Percentiles rank a stretch among this genome's conserved stretches.
Conservation (phyloP, 805 yeast genomes). For the Saccharomycopsis schoenii region DNA sequence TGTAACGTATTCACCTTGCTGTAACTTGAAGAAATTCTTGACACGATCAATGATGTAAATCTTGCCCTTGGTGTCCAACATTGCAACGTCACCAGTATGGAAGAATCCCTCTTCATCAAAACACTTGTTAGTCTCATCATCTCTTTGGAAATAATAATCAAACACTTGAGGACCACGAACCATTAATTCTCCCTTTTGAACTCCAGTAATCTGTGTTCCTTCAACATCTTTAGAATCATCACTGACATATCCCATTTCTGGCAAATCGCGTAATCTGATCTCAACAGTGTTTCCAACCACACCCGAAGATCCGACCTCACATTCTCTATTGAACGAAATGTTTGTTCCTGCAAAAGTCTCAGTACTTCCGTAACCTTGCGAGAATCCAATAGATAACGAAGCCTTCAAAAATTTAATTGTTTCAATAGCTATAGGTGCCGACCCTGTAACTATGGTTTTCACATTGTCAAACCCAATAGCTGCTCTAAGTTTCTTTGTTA, state of each 20-base stretch:
- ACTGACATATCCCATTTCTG: slow-evolving; percentile 32
- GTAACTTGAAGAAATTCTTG: slow-evolving; percentile 46
- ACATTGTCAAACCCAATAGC: slow-evolving; percentile 32
- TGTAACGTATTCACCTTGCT: slow-evolving; percentile 49
- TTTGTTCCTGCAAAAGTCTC: slow-evolving; percentile 42
- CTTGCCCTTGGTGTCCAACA: slow-evolving; percentile 34
- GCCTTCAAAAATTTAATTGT: slow-evolving; percentile 46
- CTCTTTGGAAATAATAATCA: slow-evolving; percentile 37
- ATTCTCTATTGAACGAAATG: slow-evolving; percentile 29
- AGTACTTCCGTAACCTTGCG: slow-evolving; percentile 47
- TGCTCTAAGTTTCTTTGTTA: slow-evolving; percentile 27
- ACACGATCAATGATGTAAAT: slow-evolving; percentile 45
- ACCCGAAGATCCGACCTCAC: slow-evolving; percentile 31
- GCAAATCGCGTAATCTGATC: slow-evolving; percentile 37
- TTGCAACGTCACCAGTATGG: slow-evolving; percentile 49
- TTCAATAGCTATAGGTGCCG: slow-evolving; percentile 51
- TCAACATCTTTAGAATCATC: slow-evolving; percentile 22
- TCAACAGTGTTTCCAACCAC: slow-evolving; percentile 35
- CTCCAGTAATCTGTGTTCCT: slow-evolving; percentile 10
- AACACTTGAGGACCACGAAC: slow-evolving; percentile 49
- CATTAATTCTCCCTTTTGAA: slow-evolving; percentile 39
- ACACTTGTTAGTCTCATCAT: slow-evolving; percentile 36
- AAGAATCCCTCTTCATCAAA: slow-evolving; percentile 45
- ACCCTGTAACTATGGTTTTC: slow-evolving; percentile 31
- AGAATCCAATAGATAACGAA: slow-evolving; percentile 35